These are phyloP conservation scores for Candida qinlingensis DNA, from an alignment of 805 yeast species.

Conservation along the genomic window DNA sequence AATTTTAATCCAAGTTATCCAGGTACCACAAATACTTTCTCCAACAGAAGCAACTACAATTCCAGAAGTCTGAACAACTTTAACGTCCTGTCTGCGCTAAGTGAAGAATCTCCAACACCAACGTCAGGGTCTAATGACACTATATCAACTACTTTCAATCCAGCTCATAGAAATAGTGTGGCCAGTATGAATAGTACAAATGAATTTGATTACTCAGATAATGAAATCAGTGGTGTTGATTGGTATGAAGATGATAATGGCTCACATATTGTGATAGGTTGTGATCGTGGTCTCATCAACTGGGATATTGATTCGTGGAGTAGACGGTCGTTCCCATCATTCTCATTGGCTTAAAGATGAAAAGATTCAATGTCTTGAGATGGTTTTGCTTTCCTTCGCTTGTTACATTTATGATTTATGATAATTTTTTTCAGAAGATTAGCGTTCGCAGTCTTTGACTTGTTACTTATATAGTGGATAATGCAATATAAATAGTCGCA, in stretches of 20 bases:
- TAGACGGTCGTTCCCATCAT: constrained; percentile 56
- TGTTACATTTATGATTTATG: background rate
- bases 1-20: constrained; percentile 1
- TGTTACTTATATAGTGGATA: background rate
- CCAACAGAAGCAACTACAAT: constrained; percentile 8
- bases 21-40: background rate
- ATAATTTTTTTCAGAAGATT: background rate
- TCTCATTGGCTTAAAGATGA: constrained; percentile 33
- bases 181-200: constrained; percentile 2
- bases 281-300: constrained; percentile 59
- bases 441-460: no score
- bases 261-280: constrained; percentile 52
- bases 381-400: background rate
- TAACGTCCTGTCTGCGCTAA: constrained; percentile 20
- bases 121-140: background rate
- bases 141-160: no score
- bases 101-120: constrained; percentile 14
- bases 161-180: background rate
- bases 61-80: constrained; percentile 22
- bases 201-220: constrained; percentile 30
- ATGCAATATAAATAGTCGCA: background rate
- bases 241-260: constrained; percentile 49
- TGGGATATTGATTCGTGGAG: constrained; percentile 69
- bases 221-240: constrained; percentile 58
- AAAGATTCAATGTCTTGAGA: background rate